phyloP scores from a whole-genome alignment of 257 asterid genomes.

The Solanum pimpinellifolium region DNA sequence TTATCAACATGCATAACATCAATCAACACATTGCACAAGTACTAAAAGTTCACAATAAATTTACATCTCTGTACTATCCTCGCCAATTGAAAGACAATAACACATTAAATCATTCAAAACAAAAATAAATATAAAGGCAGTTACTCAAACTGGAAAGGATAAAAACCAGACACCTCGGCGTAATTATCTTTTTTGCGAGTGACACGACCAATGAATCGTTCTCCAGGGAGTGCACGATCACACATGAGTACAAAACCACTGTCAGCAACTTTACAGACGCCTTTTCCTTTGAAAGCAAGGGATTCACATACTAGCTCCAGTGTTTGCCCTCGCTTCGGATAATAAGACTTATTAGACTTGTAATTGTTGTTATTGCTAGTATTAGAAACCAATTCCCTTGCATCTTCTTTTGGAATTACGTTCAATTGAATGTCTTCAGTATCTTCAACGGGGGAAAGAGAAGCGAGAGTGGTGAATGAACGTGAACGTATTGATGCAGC shows the following conservation, averaged over 20 bases:
- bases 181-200: constrained; percentile 64
- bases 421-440: constrained; percentile 22
- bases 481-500: not conserved
- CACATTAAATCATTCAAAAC: not conserved
- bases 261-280: constrained; percentile 72
- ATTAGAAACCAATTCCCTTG: not conserved
- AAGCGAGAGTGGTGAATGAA: constrained; percentile 29
- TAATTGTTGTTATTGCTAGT: not conserved
- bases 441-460: constrained; percentile 19
- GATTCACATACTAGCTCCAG: constrained; percentile 79
- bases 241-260: constrained; percentile 80
- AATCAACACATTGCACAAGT: not conserved
- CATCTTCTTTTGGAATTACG: not conserved
- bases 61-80: not conserved
- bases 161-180: constrained; percentile 47
- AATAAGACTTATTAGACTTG: constrained; percentile 13
- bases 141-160: not conserved
- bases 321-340: constrained; percentile 83
- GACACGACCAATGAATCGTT: constrained; percentile 73
- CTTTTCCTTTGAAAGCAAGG: constrained; percentile 87
- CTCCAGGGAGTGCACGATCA: constrained; percentile 92
- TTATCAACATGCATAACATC: not conserved
- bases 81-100: not conserved
- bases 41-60: not conserved
- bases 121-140: not conserved